Base-by-base conservation (phyloP, 352 stramenopile species). In the Pythium plurisporium region DNA sequence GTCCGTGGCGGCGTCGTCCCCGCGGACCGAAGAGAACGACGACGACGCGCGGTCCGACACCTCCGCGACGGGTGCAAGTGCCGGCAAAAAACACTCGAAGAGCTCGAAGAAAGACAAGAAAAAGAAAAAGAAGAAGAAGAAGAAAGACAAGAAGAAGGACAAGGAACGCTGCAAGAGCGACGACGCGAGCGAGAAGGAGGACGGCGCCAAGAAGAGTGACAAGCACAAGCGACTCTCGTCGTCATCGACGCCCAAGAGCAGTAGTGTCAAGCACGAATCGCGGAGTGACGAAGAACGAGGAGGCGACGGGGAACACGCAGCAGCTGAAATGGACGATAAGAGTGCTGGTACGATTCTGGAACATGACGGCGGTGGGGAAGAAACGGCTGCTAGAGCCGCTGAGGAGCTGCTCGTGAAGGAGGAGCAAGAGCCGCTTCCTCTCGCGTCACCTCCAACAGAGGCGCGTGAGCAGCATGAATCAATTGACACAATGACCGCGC, bases 121-220 rank as follows among this genome's bases (percentile, higher is more conserved):
- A 68, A 74, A 38, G 70, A 86, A 86, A 50, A 86, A 86, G 29
- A 84, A 79, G 56, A 83, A 79, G 54, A 86, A 79, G 54, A 86
- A 79, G 51, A 89, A 86, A 55, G 48, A 58, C n/a, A 66, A 73
- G 48, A 67, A 72, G 36, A 36, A 59, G 31, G 62, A 69, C 29
- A 63, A 58, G 19, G 52, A 64, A 23, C 45, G 61, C 17, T 27
- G 33, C 29, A 46, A 34, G 2, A 48, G 70, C 6, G 65, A 69
- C 31, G 56, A 57, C 11, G 36, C 66, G 26, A 58, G 50, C 29
- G 41, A 58, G n/a, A 58, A 58, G 33, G 56, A 64, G 4, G 56
- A 42, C 23, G n/a, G 10, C 4, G 36, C 31, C n/a, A 51, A 58
- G 27, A 59, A 65, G 42, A 52, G 26, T 26, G 34, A 58, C 8